These are phyloP conservation scores for Emiliania huxleyi DNA, from an alignment of 78 protist genomes.

Conservation along the genomic window DNA sequence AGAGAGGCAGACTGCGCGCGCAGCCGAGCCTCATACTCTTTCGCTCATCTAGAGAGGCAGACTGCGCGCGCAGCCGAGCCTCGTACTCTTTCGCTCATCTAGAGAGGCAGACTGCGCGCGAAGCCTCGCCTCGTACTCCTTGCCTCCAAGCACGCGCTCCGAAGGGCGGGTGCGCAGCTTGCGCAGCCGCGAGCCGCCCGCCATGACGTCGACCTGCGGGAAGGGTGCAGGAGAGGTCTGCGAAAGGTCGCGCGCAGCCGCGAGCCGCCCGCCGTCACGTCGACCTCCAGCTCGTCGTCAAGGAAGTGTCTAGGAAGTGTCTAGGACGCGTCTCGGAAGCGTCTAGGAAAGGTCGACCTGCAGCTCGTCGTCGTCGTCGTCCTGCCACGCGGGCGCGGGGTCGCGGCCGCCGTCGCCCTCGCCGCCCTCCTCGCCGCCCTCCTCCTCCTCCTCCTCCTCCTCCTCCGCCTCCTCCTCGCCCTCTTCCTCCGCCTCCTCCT, in stretches of 20 bases:
- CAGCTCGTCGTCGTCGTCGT: conserved; percentile 17
- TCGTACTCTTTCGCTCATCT: too few species aligned
- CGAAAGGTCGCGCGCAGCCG: too few species aligned
- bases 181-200: not conserved
- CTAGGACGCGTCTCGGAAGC: too few species aligned
- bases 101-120: conserved; percentile 17
- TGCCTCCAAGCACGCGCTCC: conserved; percentile 7
- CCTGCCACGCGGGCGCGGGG: conserved; percentile 13
- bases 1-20: too few species aligned
- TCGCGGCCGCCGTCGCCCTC: not conserved
- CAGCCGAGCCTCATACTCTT: too few species aligned
- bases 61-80: too few species aligned
- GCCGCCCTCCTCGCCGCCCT: not conserved
- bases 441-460: not conserved
- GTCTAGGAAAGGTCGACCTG: not conserved
- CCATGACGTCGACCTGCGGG: too few species aligned
- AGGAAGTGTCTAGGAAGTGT: too few species aligned
- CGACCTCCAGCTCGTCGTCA: too few species aligned
- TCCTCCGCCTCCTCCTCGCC: not conserved
- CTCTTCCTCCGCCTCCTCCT: not conserved
- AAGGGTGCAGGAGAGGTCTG: too few species aligned
- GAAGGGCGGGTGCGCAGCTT: conserved; percentile 8
- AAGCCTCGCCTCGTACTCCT: conserved; percentile 25
- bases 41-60: too few species aligned
- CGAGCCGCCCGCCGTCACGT: too few species aligned